Evolutionary conservation across 169 alveolate species (phyloP), one percentile per base, ranked within the genome.

Genomic region (Cryptosporidium sp.): DNA sequence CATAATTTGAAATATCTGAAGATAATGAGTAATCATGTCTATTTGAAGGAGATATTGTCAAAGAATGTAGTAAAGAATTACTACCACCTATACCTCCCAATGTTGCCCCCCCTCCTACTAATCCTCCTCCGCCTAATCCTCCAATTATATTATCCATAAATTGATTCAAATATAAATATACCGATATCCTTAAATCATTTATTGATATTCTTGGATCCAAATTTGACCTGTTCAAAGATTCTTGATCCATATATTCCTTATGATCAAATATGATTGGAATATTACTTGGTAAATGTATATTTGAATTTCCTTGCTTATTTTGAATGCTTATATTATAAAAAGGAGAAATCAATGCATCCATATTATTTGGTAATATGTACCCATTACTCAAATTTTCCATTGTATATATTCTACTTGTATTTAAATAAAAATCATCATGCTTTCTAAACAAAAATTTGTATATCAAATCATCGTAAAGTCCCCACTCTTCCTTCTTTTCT

Each of bases 311-410:
- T 26, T 26, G 10, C n/a, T 33, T 48, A 73, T 29, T 73, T 5
- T 73, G 86, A 52, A 73, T 51, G 21, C 21, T 73, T 10, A 80
- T 45, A 31, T 21, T 37, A 41, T 80, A 65, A 26, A 43, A 61
- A 10, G 89, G 89, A 39, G 89, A 59, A 33, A 80, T 80, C 21
- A 80, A 23, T 26, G 80, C 58, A 39, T 65, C 43, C 52, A 80
- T 45, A 50, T 35, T 48, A 9, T 35, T 80, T 7, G 89, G 89
- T 62, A 80, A n/a, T 41, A 80, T 80, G 29, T 80, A 80, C 1
- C 89, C 89, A 48, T 59, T 80, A 31, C 62, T 29, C 37, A 65
- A 43, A 29, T 80, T 80, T 10, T 80, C 89, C 89, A 80, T 61
- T 21, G 41, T 18, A 35, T 62, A 62, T 31, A 39, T 59, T n/a